Base-by-base conservation (phyloP, 2,329 filamentous ascomycete species). In the Talaromyces marneffei region DNA sequence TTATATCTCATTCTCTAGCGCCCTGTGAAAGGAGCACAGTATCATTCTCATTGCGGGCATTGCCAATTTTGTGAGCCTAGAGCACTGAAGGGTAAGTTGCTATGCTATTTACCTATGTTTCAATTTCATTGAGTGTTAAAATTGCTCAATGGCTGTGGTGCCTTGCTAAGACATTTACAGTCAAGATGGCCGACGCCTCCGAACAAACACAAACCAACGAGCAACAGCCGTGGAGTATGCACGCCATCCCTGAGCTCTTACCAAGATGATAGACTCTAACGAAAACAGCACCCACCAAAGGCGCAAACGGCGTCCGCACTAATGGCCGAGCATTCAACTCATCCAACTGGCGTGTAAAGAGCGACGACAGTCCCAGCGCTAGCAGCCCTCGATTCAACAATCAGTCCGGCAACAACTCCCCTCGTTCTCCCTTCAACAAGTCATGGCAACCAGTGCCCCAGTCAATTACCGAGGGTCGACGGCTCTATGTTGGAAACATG, bases 401-500 rank as follows among this genome's bases (percentile, higher is more conserved):
- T 44, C 66, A 65, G 53, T 67, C 63, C 56, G 69, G 66, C 62
- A 71, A 65, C 63, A 62, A 62, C 60, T 71, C 70, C 61, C 69
- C 72, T 57, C 66, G 71, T 46, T 63, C 69, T 16, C 65, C 72
- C 44, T 73, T 74, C 63, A 69, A 68, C 48, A 57, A 53, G 50
- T 50, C 60, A 62, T 62, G 60, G 60, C 60, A 62, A 10, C 56
- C 60, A n/a, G 60, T 68, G 66, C 60, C 72, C 9, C 72, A 72
- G 59, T 73, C 75, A 12, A 75, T 77, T 42, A 70, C 68, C 4
- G 74, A 75, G 62, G 76, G 77, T 18, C 76, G 77, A 50, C 74
- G 80, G 37, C 70, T 85, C 4, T 83, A 84, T 64, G 77, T 85
- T 12, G 82, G 82, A 60, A 84, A 83, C 64, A 74, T 84, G 68